Base-by-base conservation (phyloP, 331 rosid genomes). In the Pyrus hybrid region DNA sequence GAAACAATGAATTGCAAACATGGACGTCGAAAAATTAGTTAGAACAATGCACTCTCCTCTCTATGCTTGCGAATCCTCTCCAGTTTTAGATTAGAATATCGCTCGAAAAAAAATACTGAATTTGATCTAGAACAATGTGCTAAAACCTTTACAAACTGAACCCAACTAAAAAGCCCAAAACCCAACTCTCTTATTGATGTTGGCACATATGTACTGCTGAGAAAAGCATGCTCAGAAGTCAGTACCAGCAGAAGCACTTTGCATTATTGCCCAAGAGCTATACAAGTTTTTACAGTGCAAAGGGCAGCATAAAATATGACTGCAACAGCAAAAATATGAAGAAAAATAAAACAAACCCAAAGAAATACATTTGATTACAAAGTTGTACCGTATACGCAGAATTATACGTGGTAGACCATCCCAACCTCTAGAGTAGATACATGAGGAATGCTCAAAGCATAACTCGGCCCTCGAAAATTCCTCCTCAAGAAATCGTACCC, bases 381-480 rank as follows among this genome's bases (percentile, higher is more conserved):
- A 81, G 70, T 83, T 87, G 79, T 63, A 68, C 81, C 74, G 64
- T 80, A 78, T 49, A 67, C 57, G 49, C 49, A 72, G 45, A 37
- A 67, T 77, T 74, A 92, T 41, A 95, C 97, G 75, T 88, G 85
- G 80, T 92, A 90, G 49, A 95, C 83, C 99, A 95, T 92, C 23
- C 99, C 99, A 37, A 95, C 99, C 83, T 95, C 99, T 73, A 95
- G 80, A 72, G 97, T 92, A 67, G 97, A 90, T 20, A 93, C 99
- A 80, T 88, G 89, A 61, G 99, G 97, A 79, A 95, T 77, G 83
- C 88, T 87, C 43, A 95, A 74, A 77, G 97, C 93, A 85, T 87
- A 92, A 72, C 86, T 77, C 63, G 97, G 97, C 61, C 96, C 92
- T 65, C 97, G 87, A n/a, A 93, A 95, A 77, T 95, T 95, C 79